phyloP scores from a whole-genome alignment of 257 asterid genomes.

The Verbena officinalis region DNA sequence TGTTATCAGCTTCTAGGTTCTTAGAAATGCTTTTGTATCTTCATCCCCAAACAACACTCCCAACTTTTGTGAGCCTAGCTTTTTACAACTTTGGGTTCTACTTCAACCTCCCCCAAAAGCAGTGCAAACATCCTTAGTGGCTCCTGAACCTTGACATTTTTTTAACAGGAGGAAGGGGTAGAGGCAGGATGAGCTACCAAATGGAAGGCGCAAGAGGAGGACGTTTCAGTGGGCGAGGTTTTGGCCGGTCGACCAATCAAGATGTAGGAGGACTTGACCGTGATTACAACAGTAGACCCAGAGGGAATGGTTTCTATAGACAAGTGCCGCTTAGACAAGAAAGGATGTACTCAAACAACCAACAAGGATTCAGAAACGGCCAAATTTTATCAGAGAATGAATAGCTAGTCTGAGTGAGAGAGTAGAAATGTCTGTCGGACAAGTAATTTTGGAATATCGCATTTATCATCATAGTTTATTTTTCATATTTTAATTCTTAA shows the following conservation, averaged over 20 bases:
- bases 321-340: slow-evolving; percentile 67
- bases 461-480: slow-evolving; percentile 42
- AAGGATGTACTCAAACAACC: slow-evolving; percentile 49
- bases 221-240: slow-evolving; percentile 70
- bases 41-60: no score
- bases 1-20: no score
- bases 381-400: slow-evolving; percentile 53
- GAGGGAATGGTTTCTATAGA: slow-evolving; percentile 74
- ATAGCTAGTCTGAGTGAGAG: slow-evolving; percentile 27
- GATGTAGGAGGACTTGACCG: slow-evolving; percentile 60
- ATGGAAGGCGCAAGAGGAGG: slow-evolving; percentile 81
- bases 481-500: slow-evolving; percentile 10
- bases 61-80: no score
- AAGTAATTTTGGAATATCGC: slow-evolving; percentile 45
- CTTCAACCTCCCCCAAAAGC: no score
- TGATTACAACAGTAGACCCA: slow-evolving; percentile 64
- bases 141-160: no score
- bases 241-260: slow-evolving; percentile 48
- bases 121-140: no score
- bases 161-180: slow-evolving; percentile 80
- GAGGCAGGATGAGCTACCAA: slow-evolving; percentile 77
- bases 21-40: no score
- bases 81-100: no score
- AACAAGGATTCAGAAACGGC: slow-evolving; percentile 56
- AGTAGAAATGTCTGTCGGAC: slow-evolving; percentile 21